phyloP scores from a whole-genome alignment of 306 rosid genomes.

The Bauhinia variegata region DNA sequence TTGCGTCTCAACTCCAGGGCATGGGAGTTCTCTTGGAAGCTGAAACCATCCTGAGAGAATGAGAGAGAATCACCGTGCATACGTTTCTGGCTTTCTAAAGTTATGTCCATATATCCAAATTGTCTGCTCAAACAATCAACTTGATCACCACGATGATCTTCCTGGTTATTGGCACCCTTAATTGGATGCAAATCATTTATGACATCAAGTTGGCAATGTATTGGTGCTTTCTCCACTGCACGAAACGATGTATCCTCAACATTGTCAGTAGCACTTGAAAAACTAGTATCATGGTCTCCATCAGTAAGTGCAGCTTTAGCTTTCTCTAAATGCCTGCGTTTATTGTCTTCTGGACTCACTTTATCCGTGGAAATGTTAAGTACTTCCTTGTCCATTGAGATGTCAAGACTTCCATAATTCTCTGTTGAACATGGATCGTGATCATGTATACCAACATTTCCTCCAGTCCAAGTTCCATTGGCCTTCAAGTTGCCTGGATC shows the following conservation, averaged over 20 bases:
- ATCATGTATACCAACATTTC: too few relatives aligned
- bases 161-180: conserved; percentile 31
- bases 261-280: conserved; percentile 25
- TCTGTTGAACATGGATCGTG: conserved; percentile 5
- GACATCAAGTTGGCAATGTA: neutral
- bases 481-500: conserved; percentile 31
- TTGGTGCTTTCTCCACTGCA: conserved; percentile 1
- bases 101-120: conserved; percentile 52
- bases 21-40: conserved; percentile 42
- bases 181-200: conserved; percentile 35
- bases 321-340: neutral
- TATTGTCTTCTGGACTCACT: neutral
- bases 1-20: conserved; percentile 32
- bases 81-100: conserved; percentile 33
- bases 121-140: conserved; percentile 54
- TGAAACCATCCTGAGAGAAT: conserved; percentile 31
- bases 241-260: conserved; percentile 11
- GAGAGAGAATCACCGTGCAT: conserved; percentile 36
- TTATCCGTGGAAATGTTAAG: too few relatives aligned
- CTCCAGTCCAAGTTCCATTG: conserved; percentile 16
- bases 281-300: neutral
- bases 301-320: neutral
- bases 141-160: conserved; percentile 44
- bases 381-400: conserved; percentile 18
- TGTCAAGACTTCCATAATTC: neutral